Evolutionary conservation across 306 rosid genomes (phyloP).

Genomic region (Lagenaria siceraria): DNA sequence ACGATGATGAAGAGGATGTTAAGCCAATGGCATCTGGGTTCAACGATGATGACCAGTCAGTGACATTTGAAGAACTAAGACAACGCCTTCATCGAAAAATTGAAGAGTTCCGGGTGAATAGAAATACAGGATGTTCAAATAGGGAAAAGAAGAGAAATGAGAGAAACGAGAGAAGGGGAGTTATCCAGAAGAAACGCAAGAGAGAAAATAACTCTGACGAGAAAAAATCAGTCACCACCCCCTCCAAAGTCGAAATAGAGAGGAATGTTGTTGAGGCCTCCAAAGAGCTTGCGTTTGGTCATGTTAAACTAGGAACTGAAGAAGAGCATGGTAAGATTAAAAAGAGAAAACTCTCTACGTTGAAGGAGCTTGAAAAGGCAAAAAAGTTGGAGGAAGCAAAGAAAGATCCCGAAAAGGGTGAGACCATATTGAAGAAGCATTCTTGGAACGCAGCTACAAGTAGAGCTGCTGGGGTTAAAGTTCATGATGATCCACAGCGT

Average conservation of each 20-base stretch:
- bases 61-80: constrained; percentile 65
- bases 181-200: constrained; percentile 34
- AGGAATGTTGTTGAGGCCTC: constrained; percentile 63
- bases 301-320: constrained; percentile 50
- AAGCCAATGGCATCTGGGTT: constrained; percentile 28
- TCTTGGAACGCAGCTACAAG: constrained; percentile 67
- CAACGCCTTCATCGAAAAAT: constrained; percentile 49
- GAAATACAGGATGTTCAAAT: constrained; percentile 31
- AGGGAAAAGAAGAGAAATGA: constrained; percentile 40
- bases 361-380: constrained; percentile 66
- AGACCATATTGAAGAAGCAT: constrained; percentile 37
- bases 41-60: constrained; percentile 34
- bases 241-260: constrained; percentile 19
- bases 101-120: constrained; percentile 38
- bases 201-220: constrained; percentile 30
- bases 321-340: constrained; percentile 35
- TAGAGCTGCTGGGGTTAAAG: constrained; percentile 72
- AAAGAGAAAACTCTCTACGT: constrained; percentile 49
- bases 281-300: constrained; percentile 55
- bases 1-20: constrained; percentile 22
- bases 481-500: constrained; percentile 71
- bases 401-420: constrained; percentile 71
- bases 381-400: constrained; percentile 50
- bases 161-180: constrained; percentile 25
- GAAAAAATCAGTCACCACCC: constrained; percentile 10